Evolutionary conservation across 139 green algal genomes (phyloP), one percentile per base, ranked within the genome.

Genomic region (Coelastrella sp.): DNA sequence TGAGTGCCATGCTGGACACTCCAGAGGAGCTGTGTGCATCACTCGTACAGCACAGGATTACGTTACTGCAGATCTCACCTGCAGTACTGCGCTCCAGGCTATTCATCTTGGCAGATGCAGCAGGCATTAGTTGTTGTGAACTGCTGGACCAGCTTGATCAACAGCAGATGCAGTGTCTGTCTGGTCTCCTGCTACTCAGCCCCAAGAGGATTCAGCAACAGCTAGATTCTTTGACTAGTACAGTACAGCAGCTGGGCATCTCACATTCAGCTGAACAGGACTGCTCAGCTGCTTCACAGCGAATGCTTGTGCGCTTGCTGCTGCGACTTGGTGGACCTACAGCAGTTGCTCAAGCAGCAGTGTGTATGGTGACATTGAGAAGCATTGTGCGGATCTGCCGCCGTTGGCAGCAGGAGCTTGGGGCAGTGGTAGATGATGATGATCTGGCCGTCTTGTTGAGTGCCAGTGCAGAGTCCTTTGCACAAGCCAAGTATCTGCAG

Each of bases 1-100:
- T 80, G 45, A 40, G 43, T 11, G 59, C 32, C 15, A 48, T 30
- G 15, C 48, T 80, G 5, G 72, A 48, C 43, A 43, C 7, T 5
- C 38, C 71, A 40, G 37, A 19, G 8, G 25, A 27, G n/a, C 41
- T 5, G 13, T 23, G 43, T 66, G 72, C 72, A 1, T 17, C 23
- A 19, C 7, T 80, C 32, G 48, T 66, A 3, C 72, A 80, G 0
- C 71, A 57, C 25, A 48, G 50, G 41, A 48, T 41, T 35, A 23
- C 38, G 32, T 27, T 79, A n/a, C n/a, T 79, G 27, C 11, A 62
- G 25, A 79, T 79, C 41, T 62, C 71, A 4, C 71, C 71, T 38
- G 71, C 41, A 62, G 71, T 79, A 4, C n/a, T 79, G 27, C 25
- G 71, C 11, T 60, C 38, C 71, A 48, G 71, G 41, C 41, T 79